Evolutionary conservation across 75 land plant species (phyloP).

Genomic region (Sequoiadendron giganteum): DNA sequence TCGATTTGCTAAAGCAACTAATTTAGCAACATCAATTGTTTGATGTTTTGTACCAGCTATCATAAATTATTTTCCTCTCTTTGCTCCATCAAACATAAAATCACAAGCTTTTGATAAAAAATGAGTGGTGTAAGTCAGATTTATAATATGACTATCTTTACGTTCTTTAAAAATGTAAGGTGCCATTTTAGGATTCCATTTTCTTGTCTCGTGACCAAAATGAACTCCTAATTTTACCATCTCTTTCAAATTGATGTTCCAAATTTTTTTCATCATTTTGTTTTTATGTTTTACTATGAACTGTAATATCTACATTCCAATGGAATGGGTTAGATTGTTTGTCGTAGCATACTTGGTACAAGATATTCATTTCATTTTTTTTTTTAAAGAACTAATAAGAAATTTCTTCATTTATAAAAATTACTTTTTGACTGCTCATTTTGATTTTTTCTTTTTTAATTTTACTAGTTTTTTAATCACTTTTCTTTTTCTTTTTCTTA

Average conservation of each 20-base stretch:
- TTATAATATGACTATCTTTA: constrained; percentile 12
- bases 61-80: constrained; percentile 7
- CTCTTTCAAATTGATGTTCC: constrained; percentile 7
- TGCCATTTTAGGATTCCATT: no score
- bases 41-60: constrained; percentile 13
- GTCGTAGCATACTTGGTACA: neutral
- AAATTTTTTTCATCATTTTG: neutral
- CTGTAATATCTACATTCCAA: neutral
- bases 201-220: no score
- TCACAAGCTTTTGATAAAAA: no score
- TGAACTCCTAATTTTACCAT: no score
- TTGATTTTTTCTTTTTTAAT: no score
- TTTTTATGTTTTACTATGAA: neutral
- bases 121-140: neutral
- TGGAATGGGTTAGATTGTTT: neutral
- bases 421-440: no score
- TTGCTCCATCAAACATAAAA: constrained; percentile 4
- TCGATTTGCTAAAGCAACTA: neutral
- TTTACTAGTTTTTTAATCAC: no score
- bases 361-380: neutral
- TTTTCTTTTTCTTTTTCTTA: no score
- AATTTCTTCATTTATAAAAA: neutral
- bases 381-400: neutral
- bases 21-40: neutral
- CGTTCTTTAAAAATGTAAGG: constrained; percentile 13